Evolutionary conservation across 495 filamentous ascomycete species (phyloP).

Genomic region (Glarea lozoyensis): DNA sequence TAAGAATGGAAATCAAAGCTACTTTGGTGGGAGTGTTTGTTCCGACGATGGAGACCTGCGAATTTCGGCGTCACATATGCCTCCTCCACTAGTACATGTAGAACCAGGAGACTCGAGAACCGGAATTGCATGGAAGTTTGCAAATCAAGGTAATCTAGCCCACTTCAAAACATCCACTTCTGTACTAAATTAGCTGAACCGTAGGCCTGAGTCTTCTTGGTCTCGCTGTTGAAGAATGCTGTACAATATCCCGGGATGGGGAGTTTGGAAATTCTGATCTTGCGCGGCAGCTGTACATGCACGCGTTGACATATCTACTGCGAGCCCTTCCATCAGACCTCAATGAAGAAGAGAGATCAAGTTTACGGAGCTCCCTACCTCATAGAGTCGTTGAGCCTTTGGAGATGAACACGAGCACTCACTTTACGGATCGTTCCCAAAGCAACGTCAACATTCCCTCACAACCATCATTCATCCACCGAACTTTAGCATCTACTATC

Average conservation of each 20-base stretch:
- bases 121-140: constrained; percentile 36
- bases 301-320: constrained; percentile 56
- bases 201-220: constrained; percentile 29
- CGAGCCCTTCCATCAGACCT: constrained; percentile 55
- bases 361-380: constrained; percentile 39
- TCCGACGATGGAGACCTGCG: constrained; percentile 7
- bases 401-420: constrained; percentile 4
- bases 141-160: constrained; percentile 28
- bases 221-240: constrained; percentile 28
- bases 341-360: constrained; percentile 33
- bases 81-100: too few species aligned
- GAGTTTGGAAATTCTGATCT: constrained; percentile 28
- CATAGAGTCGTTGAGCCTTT: constrained; percentile 16
- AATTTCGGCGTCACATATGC: too few species aligned
- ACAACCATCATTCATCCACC: constrained; percentile 47
- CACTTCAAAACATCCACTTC: background rate
- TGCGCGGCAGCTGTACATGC: constrained; percentile 58
- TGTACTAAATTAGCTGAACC: background rate
- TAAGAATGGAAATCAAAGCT: background rate
- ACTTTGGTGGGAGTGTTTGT: constrained; percentile 4
- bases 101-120: constrained; percentile 15
- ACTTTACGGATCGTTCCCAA: background rate
- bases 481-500: constrained; percentile 44
- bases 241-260: constrained; percentile 12
- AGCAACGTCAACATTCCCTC: background rate